Conservation (phyloP, 148 eudicot species). For the Vaccinium myrtillus region DNA sequence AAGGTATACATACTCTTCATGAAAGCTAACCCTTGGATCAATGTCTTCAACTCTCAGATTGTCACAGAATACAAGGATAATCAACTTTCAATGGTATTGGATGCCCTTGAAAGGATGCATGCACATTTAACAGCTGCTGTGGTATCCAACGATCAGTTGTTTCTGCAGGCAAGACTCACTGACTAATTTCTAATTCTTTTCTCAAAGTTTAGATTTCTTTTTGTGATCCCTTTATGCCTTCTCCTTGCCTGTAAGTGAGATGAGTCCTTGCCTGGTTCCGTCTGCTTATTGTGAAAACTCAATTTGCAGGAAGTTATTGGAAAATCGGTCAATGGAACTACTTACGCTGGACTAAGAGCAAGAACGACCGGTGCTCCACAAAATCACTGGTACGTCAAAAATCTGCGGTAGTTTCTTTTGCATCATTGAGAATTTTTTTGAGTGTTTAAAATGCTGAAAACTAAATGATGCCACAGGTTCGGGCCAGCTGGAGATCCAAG, state of each 20-base stretch:
- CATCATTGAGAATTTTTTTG: background rate
- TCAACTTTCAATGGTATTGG: slow-evolving; percentile 76
- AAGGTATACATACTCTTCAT: background rate
- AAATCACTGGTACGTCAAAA: slow-evolving; percentile 74
- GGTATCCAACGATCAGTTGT: slow-evolving; percentile 75
- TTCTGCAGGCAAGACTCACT: slow-evolving; percentile 59
- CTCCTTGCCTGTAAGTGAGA: background rate
- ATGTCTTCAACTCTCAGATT: slow-evolving; percentile 39
- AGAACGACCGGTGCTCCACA: slow-evolving; percentile 99
- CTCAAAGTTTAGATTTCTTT: background rate
- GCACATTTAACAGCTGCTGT: slow-evolving; percentile 98
- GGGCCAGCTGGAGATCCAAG: slow-evolving; percentile 99
- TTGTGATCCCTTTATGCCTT: background rate
- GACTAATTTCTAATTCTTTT: background rate
- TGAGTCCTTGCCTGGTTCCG: background rate
- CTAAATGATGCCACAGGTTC: slow-evolving; percentile 51
- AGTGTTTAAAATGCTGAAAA: background rate
- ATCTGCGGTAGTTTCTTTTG: background rate
- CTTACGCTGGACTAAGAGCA: slow-evolving; percentile 93
- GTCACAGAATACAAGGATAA: slow-evolving; percentile 78
- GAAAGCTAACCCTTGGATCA: background rate
- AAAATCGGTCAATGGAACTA: slow-evolving; percentile 89
- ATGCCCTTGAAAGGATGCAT: slow-evolving; percentile 89
- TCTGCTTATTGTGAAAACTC: background rate
- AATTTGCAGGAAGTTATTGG: slow-evolving; percentile 79